A percentile compares a stretch with the other conserved stretches of the same genome.
Evolutionary conservation across 208 protist species (phyloP).

Genomic region (Kentomonas sorsogonicus): DNA sequence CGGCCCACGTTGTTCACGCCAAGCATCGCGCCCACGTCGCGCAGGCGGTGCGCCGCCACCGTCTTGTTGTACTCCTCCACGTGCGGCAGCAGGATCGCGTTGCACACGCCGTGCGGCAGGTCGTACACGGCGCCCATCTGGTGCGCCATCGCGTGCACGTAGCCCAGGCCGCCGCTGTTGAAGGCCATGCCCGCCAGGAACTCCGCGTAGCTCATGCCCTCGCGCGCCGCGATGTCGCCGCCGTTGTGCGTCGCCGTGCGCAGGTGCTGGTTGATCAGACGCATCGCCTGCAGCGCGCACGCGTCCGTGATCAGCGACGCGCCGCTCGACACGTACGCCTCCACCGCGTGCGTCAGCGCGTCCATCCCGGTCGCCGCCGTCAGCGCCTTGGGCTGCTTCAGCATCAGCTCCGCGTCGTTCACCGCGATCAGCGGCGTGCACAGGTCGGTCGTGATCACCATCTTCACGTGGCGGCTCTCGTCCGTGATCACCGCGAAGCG

Average conservation of each 20-base stretch:
- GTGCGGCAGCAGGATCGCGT: constrained; percentile 83
- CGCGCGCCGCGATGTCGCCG: constrained; percentile 41
- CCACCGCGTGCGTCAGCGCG: constrained; percentile 84
- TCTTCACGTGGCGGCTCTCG: constrained; percentile 58
- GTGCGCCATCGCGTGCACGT: constrained; percentile 87
- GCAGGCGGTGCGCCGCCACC: constrained; percentile 47
- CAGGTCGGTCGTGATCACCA: constrained; percentile 60
- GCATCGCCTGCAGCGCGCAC: constrained; percentile 65
- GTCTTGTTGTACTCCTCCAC: constrained; percentile 64
- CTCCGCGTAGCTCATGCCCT: constrained; percentile 82
- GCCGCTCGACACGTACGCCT: constrained; percentile 68
- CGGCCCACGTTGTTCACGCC: constrained; percentile 32
- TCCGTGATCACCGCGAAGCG: constrained; percentile 86
- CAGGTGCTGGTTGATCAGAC: constrained; percentile 65
- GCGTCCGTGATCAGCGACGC: constrained; percentile 63
- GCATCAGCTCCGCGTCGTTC: constrained; percentile 70
- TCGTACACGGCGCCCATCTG: constrained; percentile 83
- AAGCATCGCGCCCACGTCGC: constrained; percentile 44
- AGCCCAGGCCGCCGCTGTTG: constrained; percentile 83
- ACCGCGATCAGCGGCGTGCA: constrained; percentile 70
- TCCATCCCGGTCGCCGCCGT: constrained; percentile 90
- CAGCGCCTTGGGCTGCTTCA: constrained; percentile 69
- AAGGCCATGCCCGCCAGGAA: constrained; percentile 90
- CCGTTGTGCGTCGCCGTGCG: constrained; percentile 40
- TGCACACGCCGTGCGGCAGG: constrained; percentile 83